phyloP scores from a whole-genome alignment of 2,329 filamentous ascomycete genomes.

The Hypoxylon sp. region DNA sequence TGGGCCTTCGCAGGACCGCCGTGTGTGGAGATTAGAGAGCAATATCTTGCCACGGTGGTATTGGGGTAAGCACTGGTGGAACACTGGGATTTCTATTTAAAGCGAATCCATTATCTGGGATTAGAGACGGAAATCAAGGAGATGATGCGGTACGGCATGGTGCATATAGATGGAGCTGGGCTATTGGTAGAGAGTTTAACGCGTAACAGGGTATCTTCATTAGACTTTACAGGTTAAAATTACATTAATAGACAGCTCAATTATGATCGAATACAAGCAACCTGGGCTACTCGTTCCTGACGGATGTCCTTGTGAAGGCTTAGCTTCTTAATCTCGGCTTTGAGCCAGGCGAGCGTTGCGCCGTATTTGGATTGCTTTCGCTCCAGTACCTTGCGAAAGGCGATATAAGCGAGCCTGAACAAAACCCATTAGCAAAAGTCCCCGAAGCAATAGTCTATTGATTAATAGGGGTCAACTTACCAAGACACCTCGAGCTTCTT shows the following conservation, averaged over 20 bases:
- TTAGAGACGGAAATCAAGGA: background rate
- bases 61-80: slow-evolving; percentile 74
- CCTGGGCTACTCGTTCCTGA: slow-evolving; percentile 46
- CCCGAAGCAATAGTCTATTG: no score
- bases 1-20: slow-evolving; percentile 71
- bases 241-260: background rate
- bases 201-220: slow-evolving; percentile 21
- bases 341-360: slow-evolving; percentile 78
- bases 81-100: slow-evolving; percentile 59
- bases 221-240: slow-evolving; percentile 3
- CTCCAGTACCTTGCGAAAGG: slow-evolving; percentile 77
- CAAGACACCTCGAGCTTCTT: slow-evolving; percentile 72
- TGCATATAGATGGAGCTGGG: slow-evolving; percentile 11
- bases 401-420: slow-evolving; percentile 75
- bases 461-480: slow-evolving; percentile 61
- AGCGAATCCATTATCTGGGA: background rate
- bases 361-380: slow-evolving; percentile 80
- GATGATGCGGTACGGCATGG: background rate
- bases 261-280: slow-evolving; percentile 19
- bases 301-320: slow-evolving; percentile 55
- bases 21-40: slow-evolving; percentile 68
- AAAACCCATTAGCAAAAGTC: slow-evolving; percentile 28
- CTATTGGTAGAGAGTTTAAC: background rate
- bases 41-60: slow-evolving; percentile 70
- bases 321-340: slow-evolving; percentile 61